These are phyloP conservation scores for Tephrocybe rancida DNA, from an alignment of 768 basidiomycete genomes.

Conservation along the genomic window DNA sequence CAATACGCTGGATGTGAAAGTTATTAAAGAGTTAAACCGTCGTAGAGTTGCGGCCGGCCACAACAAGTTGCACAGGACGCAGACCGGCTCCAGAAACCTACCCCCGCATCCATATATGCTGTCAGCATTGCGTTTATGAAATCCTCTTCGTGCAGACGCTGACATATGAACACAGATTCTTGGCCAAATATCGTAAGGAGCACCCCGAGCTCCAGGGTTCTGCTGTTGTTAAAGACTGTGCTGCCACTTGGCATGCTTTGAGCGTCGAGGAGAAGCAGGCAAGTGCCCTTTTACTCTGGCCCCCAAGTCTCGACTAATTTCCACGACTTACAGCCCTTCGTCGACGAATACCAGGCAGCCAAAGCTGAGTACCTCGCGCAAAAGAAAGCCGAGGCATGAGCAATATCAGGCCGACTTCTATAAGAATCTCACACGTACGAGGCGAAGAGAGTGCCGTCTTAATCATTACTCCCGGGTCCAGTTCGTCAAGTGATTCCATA, in stretches of 20 bases:
- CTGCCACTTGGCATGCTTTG: slow-evolving; percentile 30
- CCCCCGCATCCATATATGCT: neutral
- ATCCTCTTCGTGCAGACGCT: neutral
- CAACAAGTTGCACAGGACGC: slow-evolving; percentile 9
- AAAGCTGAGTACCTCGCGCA: neutral
- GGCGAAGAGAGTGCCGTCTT: neutral
- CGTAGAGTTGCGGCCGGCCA: slow-evolving; percentile 29
- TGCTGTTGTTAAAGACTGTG: slow-evolving; percentile 19
- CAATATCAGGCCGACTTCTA: neutral
- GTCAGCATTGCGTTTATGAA: neutral
- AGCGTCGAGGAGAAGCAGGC: slow-evolving; percentile 33
- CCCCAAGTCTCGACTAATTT: neutral
- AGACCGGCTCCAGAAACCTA: neutral
- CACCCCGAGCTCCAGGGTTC: slow-evolving; percentile 6
- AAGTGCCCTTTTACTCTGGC: neutral
- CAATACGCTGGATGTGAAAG: slow-evolving; percentile 13
- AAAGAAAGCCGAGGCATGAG: no score
- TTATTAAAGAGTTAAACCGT: slow-evolving; percentile 33
- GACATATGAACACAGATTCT: neutral
- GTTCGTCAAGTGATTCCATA: neutral
- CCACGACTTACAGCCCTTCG: neutral
- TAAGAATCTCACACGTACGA: neutral
- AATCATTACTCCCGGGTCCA: neutral
- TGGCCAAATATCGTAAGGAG: neutral
- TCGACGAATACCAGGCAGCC: neutral